Base-by-base conservation (phyloP, 345 rosid genomes). In the Salix koriyanagi region DNA sequence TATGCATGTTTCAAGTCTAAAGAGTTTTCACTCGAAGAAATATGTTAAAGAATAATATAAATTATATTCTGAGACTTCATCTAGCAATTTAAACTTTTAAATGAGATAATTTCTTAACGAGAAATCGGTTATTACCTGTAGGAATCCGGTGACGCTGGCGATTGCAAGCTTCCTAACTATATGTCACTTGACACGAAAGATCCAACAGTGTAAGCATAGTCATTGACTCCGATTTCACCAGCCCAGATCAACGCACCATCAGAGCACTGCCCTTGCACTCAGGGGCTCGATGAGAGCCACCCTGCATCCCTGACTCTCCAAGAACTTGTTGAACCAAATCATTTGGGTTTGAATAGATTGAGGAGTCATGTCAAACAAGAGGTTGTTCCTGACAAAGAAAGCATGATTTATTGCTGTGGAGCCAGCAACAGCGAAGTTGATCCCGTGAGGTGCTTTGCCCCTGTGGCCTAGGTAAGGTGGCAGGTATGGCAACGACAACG, bases 211-310 rank as follows among this genome's bases (percentile, higher is more conserved):
- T 93, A 93, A 0, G 97, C 99, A 66, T 95, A 95, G 62, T 95
- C 99, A 70, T 91, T 95, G 52, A 88, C 96, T 15, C 99, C 99
- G 13, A 93, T 93, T 80, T 95, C 98, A 46, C 99, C 99, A 36
- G 91, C 87, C 99, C 99, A 95, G 28, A 95, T 81, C 76, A 95
- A 62, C 21, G 97, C 89, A 79, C 88, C 94, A 42, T 65, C 85
- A n/a, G 1, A 93, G 23, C n/a, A 79, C 80, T 1, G 76, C 85
- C 85, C 26, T 39, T 70, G 81, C 94, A 90, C 75, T 75, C 65
- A 5, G 77, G 77, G 70, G 15, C 77, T 82, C 7, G 80, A 36
- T 23, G 71, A 44, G 19, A n/a, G 82, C 5, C 37, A 34, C 81
- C 21, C 23, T 76, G 72, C 94, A 87, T 1, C 89, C 94, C 74